These are phyloP conservation scores for Cladosporium colombiae DNA, from an alignment of 2,329 filamentous ascomycete genomes.

Conservation along the genomic window DNA sequence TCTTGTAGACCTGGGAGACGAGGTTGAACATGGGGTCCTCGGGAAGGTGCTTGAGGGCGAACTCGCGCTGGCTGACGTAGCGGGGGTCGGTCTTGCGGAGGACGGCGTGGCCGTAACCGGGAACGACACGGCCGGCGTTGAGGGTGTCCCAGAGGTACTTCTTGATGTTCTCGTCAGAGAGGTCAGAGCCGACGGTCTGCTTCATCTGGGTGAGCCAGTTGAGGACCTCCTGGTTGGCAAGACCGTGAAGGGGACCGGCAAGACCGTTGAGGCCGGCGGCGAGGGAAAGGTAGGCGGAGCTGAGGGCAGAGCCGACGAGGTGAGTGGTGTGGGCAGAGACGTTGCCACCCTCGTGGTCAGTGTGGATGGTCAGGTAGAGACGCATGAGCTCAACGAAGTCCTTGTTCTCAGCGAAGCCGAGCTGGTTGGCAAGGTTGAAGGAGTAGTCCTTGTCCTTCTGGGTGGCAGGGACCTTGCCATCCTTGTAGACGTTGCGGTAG, in stretches of 20 bases:
- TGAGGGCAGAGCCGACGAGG: slow-evolving; percentile 92
- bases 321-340: slow-evolving; percentile 98
- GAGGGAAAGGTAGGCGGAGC: slow-evolving; percentile 95
- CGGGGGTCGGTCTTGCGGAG: slow-evolving; percentile 99
- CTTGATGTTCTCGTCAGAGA: slow-evolving; percentile 94
- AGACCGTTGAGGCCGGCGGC: slow-evolving; percentile 97
- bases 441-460: slow-evolving; percentile 99
- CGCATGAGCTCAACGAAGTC: slow-evolving; percentile 99
- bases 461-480: slow-evolving; percentile 92
- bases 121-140: slow-evolving; percentile 92
- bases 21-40: slow-evolving; percentile 99
- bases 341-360: slow-evolving; percentile 99
- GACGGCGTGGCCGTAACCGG: slow-evolving; percentile 97
- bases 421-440: slow-evolving; percentile 99
- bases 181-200: slow-evolving; percentile 86
- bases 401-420: slow-evolving; percentile 90
- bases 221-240: slow-evolving; percentile 99
- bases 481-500: slow-evolving; percentile 99
- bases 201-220: slow-evolving; percentile 99
- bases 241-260: slow-evolving; percentile 95
- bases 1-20: slow-evolving; percentile 99
- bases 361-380: slow-evolving; percentile 99
- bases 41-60: slow-evolving; percentile 89
- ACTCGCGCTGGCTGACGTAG: slow-evolving; percentile 97
- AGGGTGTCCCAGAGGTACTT: slow-evolving; percentile 99